A percentile compares a stretch with the other conserved stretches of the same genome.
Conservation (phyloP, 257 asterid species). For the Cinchona pubescens region DNA sequence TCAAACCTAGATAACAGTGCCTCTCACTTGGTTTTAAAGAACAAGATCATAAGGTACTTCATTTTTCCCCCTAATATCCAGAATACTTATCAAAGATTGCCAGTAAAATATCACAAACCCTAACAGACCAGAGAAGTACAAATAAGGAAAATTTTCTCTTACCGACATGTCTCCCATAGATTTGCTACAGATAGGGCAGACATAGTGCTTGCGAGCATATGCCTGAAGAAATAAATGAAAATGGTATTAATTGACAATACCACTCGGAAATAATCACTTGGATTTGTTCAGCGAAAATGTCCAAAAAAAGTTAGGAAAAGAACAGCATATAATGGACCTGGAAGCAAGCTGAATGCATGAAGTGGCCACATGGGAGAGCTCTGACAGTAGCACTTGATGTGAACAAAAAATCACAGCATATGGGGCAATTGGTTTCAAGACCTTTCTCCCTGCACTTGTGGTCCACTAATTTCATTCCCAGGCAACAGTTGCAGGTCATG, state of each 20-base stretch:
- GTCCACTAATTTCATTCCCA: slow-evolving; percentile 66
- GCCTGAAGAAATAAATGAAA: slow-evolving; percentile 52
- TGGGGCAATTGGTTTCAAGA: slow-evolving; percentile 94
- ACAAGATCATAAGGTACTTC: background rate
- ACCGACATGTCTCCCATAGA: slow-evolving; percentile 99
- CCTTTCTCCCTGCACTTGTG: slow-evolving; percentile 97
- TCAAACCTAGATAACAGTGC: background rate
- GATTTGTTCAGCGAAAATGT: background rate
- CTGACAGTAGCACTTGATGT: slow-evolving; percentile 88
- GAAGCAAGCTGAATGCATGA: slow-evolving; percentile 98
- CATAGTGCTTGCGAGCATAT: slow-evolving; percentile 85
- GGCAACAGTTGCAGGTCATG: slow-evolving; percentile 97
- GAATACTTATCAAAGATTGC: background rate
- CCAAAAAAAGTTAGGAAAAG: slow-evolving; percentile 5
- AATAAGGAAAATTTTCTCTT: slow-evolving; percentile 31
- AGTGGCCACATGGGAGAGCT: slow-evolving; percentile 97
- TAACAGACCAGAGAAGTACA: background rate
- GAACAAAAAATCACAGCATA: slow-evolving; percentile 89
- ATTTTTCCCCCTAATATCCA: background rate
- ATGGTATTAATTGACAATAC: background rate
- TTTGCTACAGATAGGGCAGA: slow-evolving; percentile 96
- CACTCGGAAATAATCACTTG: background rate
- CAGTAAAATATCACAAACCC: background rate
- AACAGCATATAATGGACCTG: slow-evolving; percentile 57
- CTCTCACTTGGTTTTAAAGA: background rate